Conservation (phyloP, 257 asterid genomes). For the Solanum virginianum region DNA sequence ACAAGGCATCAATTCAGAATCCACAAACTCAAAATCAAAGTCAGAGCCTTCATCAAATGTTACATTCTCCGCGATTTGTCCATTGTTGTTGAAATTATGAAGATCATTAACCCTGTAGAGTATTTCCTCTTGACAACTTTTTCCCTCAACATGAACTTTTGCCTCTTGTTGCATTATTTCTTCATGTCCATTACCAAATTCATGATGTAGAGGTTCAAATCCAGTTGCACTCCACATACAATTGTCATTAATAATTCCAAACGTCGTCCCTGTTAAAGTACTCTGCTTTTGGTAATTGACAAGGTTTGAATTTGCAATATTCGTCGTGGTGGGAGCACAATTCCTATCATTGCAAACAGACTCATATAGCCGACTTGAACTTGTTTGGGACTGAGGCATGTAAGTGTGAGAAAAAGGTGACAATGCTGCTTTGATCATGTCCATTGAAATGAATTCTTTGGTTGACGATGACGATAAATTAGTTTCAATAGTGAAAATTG, state of each 20-base stretch:
- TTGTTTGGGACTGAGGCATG: neutral
- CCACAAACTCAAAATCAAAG: slow-evolving; percentile 49
- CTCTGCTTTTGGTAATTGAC: slow-evolving; percentile 13
- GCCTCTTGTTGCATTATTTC: neutral
- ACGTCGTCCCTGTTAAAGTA: slow-evolving; percentile 5
- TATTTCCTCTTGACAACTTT: slow-evolving; percentile 2
- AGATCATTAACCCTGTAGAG: neutral
- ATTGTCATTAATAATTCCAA: slow-evolving; percentile 13
- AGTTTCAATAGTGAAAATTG: slow-evolving; percentile 36
- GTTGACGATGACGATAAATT: slow-evolving; percentile 8
- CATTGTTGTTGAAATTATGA: neutral
- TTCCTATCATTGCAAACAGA: neutral
- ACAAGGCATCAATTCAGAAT: slow-evolving; percentile 33
- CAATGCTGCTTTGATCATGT: slow-evolving; percentile 3
- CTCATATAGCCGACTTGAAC: neutral
- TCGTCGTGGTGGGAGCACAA: neutral
- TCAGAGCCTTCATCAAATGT: slow-evolving; percentile 24
- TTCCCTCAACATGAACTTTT: slow-evolving; percentile 1
- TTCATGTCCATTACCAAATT: neutral
- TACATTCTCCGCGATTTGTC: slow-evolving; percentile 1
- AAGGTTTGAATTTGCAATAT: neutral
- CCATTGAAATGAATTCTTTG: neutral
- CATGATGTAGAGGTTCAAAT: neutral
- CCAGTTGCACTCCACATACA: slow-evolving; percentile 13
- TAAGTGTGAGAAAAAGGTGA: neutral